These are phyloP conservation scores for Ambrosia trifida DNA, from an alignment of 129 eudicot species.

Conservation along the genomic window DNA sequence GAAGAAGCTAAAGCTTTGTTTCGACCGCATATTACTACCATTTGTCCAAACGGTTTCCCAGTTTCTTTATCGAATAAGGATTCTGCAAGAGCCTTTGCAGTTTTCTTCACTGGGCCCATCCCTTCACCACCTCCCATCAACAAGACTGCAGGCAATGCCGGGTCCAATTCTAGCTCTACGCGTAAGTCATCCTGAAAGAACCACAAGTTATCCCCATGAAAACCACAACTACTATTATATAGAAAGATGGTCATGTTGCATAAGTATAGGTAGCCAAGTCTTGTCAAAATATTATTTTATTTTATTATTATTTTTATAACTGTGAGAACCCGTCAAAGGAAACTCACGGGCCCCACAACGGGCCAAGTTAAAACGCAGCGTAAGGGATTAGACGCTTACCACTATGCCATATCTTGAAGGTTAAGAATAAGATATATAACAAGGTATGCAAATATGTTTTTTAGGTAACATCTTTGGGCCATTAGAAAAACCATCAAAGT, in stretches of 20 bases:
- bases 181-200: slow-evolving; percentile 64
- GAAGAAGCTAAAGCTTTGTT: slow-evolving; percentile 61
- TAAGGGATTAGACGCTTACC: too few relatives aligned
- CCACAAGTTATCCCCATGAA: slow-evolving; percentile 20
- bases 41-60: slow-evolving; percentile 63
- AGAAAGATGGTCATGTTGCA: neutral
- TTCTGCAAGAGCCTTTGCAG: slow-evolving; percentile 85
- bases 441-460: too few relatives aligned
- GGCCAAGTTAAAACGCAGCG: too few relatives aligned
- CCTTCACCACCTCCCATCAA: slow-evolving; percentile 99
- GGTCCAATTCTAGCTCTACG: slow-evolving; percentile 77
- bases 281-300: neutral
- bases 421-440: too few relatives aligned
- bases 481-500: neutral
- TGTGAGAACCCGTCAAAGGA: too few relatives aligned
- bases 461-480: too few relatives aligned
- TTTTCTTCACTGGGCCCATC: slow-evolving; percentile 96
- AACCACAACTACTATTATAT: neutral
- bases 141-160: slow-evolving; percentile 73
- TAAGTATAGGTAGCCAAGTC: neutral
- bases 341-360: too few relatives aligned
- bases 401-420: too few relatives aligned
- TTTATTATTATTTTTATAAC: neutral
- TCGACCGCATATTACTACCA: slow-evolving; percentile 81
- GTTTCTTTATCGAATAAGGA: slow-evolving; percentile 54